Evolutionary conservation across 495 filamentous ascomycete genomes (phyloP).

Genomic region (Aspergillus affinis): DNA sequence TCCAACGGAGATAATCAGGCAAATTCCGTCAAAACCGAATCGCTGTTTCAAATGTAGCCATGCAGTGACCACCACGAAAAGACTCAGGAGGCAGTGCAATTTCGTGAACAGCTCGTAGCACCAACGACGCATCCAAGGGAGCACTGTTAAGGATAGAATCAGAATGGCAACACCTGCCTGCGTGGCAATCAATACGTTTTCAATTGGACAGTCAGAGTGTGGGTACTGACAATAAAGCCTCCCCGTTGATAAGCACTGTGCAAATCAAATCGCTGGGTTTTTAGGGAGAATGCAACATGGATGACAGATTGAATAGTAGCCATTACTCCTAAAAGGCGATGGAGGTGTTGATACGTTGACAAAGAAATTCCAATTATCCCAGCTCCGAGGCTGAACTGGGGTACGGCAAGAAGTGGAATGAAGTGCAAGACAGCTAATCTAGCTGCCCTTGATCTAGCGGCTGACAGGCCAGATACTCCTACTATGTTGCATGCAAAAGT

Average conservation of each 20-base stretch:
- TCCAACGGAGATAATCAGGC: not conserved
- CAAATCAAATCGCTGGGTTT: not conserved
- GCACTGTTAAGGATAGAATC: not conserved
- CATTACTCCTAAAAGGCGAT: not conserved
- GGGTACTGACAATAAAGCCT: not conserved
- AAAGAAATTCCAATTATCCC: not conserved
- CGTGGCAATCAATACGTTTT: not conserved
- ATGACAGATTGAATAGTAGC: not conserved
- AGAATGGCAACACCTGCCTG: not conserved
- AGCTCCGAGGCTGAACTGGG: not conserved
- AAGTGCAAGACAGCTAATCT: not conserved
- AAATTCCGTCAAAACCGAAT: not conserved
- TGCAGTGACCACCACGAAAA: not conserved
- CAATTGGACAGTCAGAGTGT: not conserved
- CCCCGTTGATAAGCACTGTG: not conserved
- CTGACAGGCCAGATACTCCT: not conserved
- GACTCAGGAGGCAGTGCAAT: not conserved
- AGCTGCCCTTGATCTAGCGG: too few species aligned
- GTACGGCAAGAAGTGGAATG: not conserved
- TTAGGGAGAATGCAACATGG: not conserved
- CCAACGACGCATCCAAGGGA: not conserved
- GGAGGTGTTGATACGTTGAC: not conserved
- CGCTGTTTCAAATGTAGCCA: not conserved
- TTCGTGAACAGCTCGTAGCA: not conserved
- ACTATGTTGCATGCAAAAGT: constrained; percentile 1